These are phyloP conservation scores for Peronospora tabacina DNA, from an alignment of 352 stramenopile genomes.

Conservation along the genomic window DNA sequence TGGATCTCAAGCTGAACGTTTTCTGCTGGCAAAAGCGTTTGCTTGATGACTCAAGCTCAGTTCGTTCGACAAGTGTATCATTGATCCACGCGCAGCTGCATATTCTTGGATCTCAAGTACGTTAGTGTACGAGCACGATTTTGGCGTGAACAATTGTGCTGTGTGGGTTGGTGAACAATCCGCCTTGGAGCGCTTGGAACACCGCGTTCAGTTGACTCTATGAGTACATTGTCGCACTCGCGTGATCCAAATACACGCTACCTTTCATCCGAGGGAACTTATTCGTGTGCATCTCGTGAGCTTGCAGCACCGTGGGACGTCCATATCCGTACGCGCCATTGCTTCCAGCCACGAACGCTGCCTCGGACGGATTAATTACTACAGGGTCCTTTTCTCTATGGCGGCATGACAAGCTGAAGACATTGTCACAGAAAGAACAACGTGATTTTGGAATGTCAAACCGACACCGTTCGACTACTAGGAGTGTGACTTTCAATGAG, in stretches of 20 bases:
- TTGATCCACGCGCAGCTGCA: constrained; percentile 25
- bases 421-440: constrained; percentile 9
- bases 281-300: constrained; percentile 36
- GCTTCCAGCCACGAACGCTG: constrained; percentile 23
- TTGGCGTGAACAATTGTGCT: constrained; percentile 24
- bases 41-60: constrained; percentile 31
- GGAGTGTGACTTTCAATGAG: too few relatives aligned
- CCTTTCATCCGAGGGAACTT: constrained; percentile 43
- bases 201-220: constrained; percentile 47
- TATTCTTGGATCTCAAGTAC: constrained; percentile 57
- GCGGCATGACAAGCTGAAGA: neutral
- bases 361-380: constrained; percentile 15
- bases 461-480: too few relatives aligned
- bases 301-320: constrained; percentile 12
- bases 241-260: constrained; percentile 78
- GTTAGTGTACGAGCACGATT: constrained; percentile 64
- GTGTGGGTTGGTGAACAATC: constrained; percentile 64
- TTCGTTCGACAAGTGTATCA: constrained; percentile 30
- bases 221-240: constrained; percentile 72
- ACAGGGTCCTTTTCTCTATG: constrained; percentile 2
- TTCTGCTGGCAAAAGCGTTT: neutral
- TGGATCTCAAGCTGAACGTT: constrained; percentile 30
- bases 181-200: constrained; percentile 40
- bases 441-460: neutral
- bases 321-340: constrained; percentile 32